phyloP scores from a whole-genome alignment of 345 rosid species.

The Eucalyptus marginata region DNA sequence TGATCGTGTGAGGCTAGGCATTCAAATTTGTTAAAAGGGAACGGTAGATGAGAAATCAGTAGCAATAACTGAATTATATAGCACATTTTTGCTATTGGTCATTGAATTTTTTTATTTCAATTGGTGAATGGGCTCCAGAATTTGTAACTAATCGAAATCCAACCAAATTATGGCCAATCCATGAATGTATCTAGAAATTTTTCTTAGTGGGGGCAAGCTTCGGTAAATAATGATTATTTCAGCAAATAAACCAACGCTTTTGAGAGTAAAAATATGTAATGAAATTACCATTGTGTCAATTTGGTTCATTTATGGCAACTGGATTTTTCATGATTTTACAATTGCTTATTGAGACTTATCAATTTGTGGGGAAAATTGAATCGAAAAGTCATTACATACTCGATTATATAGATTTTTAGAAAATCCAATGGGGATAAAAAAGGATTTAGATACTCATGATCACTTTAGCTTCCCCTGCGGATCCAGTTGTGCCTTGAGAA shows the following conservation, averaged over 20 bases:
- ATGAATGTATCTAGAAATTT: not conserved
- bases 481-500: no score
- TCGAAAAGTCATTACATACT: not conserved
- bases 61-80: no score
- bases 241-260: not conserved
- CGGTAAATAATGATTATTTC: not conserved
- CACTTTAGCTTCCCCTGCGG: no score
- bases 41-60: not conserved
- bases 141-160: no score
- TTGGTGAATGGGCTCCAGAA: not conserved
- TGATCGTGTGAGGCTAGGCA: constrained; percentile 43
- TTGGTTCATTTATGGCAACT: not conserved
- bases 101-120: no score
- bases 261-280: no score
- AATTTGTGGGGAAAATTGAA: not conserved
- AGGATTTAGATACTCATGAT: no score
- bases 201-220: not conserved
- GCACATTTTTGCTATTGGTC: not conserved
- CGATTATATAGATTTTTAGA: not conserved
- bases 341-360: not conserved
- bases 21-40: no score
- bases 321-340: not conserved
- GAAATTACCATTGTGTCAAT: not conserved
- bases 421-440: not conserved
- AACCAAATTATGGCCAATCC: not conserved